Conservation (phyloP, 2,329 filamentous ascomycete species). For the Sporothrix brunneoviolacea region DNA sequence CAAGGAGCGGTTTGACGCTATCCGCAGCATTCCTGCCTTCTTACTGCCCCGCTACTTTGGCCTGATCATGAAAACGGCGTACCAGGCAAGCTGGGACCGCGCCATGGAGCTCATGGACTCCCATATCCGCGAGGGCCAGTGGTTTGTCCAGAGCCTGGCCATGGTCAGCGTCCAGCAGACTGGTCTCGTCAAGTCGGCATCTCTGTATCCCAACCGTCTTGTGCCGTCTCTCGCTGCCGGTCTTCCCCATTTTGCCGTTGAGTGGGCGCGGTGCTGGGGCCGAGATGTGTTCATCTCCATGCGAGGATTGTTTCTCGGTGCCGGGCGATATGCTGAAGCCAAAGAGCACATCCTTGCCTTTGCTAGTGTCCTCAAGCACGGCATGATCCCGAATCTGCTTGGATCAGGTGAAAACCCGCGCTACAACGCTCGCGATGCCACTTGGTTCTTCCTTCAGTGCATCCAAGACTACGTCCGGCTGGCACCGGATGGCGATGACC, state of each 20-base stretch:
- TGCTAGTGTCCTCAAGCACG: slow-evolving; percentile 92
- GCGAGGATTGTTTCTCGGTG: slow-evolving; percentile 84
- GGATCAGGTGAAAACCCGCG: slow-evolving; percentile 78
- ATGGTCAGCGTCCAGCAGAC: slow-evolving; percentile 91
- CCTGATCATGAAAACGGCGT: slow-evolving; percentile 78
- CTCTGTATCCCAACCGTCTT: slow-evolving; percentile 75
- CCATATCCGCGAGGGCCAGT: slow-evolving; percentile 73
- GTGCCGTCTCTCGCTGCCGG: slow-evolving; percentile 88
- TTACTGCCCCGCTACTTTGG: slow-evolving; percentile 90
- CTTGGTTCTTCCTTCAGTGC: slow-evolving; percentile 96
- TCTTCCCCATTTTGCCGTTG: slow-evolving; percentile 84
- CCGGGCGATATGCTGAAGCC: slow-evolving; percentile 79
- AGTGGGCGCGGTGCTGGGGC: slow-evolving; percentile 96
- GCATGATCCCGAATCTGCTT: slow-evolving; percentile 94
- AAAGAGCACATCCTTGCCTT: slow-evolving; percentile 93
- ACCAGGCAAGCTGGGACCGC: slow-evolving; percentile 73
- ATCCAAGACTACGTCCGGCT: slow-evolving; percentile 88
- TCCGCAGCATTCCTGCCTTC: slow-evolving; percentile 80
- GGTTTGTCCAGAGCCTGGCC: slow-evolving; percentile 79
- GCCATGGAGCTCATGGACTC: slow-evolving; percentile 72
- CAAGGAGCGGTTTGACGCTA: slow-evolving; percentile 74
- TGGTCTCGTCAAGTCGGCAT: slow-evolving; percentile 82
- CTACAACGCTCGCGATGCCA: slow-evolving; percentile 92
- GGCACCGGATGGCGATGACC: slow-evolving; percentile 65
- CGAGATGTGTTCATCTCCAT: slow-evolving; percentile 95